phyloP scores from a whole-genome alignment of 1,284 basidiomycete species.

The Cryptococcus hybrid region DNA sequence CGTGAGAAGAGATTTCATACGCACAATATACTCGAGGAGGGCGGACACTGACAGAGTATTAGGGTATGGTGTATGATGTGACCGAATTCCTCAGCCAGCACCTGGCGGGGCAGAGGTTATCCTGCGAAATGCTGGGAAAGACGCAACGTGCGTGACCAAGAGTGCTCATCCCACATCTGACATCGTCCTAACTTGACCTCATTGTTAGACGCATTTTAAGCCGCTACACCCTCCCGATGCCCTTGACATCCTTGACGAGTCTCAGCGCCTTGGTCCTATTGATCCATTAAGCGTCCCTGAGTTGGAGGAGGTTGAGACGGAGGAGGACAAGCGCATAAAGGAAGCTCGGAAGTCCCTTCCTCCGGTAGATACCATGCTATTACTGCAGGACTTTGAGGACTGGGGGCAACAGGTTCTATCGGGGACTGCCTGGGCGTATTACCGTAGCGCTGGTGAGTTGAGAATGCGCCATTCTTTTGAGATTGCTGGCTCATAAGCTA shows the following conservation, averaged over 20 bases:
- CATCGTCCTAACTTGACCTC: too few species aligned
- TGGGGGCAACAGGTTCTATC: constrained; percentile 62
- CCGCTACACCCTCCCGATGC: constrained; percentile 45
- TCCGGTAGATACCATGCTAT: constrained; percentile 38
- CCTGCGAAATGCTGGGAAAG: constrained; percentile 32
- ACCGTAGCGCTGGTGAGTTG: constrained; percentile 62
- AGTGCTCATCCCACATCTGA: too few species aligned
- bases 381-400: constrained; percentile 44
- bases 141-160: constrained; percentile 26
- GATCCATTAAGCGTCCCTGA: constrained; percentile 20
- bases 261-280: constrained; percentile 30
- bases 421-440: constrained; percentile 74
- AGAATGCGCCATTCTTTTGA: too few species aligned
- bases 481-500: too few species aligned
- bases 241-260: constrained; percentile 38
- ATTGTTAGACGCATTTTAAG: constrained; percentile 21
- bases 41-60: too few species aligned
- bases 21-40: too few species aligned
- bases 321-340: constrained; percentile 31
- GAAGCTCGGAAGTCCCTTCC: constrained; percentile 33
- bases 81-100: constrained; percentile 42
- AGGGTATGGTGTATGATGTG: constrained; percentile 21
- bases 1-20: too few species aligned
- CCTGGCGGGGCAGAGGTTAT: constrained; percentile 45
- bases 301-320: constrained; percentile 35